These are phyloP conservation scores for Iris pallida DNA, from an alignment of 116 monocot genomes.

Conservation along the genomic window DNA sequence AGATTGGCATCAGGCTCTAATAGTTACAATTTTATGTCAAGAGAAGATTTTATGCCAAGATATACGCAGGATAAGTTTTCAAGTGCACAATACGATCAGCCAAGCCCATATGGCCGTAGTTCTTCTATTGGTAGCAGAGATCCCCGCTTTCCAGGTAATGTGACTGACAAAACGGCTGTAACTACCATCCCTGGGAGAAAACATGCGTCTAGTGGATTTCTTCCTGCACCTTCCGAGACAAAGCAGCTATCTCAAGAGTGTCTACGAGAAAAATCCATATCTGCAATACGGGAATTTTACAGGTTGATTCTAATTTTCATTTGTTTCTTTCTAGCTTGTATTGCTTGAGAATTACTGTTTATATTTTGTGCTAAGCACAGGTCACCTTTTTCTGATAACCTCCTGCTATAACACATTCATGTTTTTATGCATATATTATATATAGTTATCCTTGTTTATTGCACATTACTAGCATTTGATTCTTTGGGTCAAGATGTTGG, in stretches of 20 bases:
- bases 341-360: no score
- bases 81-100: constrained; percentile 22
- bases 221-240: constrained; percentile 19
- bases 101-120: constrained; percentile 25
- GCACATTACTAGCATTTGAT: no score
- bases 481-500: no score
- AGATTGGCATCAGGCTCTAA: constrained; percentile 35
- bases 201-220: constrained; percentile 16
- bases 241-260: constrained; percentile 38
- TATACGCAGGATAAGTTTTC: constrained; percentile 19
- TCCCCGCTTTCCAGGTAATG: constrained; percentile 5
- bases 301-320: constrained; percentile 34
- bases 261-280: constrained; percentile 55
- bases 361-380: no score
- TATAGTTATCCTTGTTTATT: no score
- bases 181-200: constrained; percentile 17
- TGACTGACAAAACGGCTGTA: constrained; percentile 24
- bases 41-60: constrained; percentile 29
- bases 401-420: no score
- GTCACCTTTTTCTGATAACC: no score
- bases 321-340: no score
- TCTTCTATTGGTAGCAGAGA: constrained; percentile 22
- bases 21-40: constrained; percentile 27
- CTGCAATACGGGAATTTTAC: constrained; percentile 73
- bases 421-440: no score